phyloP scores from a whole-genome alignment of 371 early-diverging fungal genomes.

The Syncephalastrum monosporum region DNA sequence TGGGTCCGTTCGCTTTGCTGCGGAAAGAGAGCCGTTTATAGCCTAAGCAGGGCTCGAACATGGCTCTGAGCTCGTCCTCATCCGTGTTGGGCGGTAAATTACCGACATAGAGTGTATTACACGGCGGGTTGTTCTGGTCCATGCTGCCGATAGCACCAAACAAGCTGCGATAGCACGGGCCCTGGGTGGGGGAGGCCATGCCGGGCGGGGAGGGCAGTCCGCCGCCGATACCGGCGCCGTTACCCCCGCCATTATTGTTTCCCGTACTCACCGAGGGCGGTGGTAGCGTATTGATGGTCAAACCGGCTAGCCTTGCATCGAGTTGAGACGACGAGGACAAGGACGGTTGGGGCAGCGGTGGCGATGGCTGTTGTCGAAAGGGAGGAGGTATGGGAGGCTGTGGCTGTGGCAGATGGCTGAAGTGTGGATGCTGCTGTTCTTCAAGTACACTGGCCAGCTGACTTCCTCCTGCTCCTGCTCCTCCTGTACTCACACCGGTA shows the following conservation, averaged over 20 bases:
- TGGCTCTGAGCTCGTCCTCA: constrained; percentile 79
- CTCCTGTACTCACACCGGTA: not conserved
- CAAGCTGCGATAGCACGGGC: constrained; percentile 8
- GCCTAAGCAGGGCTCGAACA: constrained; percentile 77
- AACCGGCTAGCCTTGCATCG: constrained; percentile 10
- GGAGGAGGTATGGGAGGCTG: constrained; percentile 8
- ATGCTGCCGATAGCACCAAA: constrained; percentile 20
- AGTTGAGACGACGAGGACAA: constrained; percentile 10
- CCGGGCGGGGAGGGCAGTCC: constrained; percentile 13
- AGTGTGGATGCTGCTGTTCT: not conserved
- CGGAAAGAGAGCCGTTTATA: constrained; percentile 87
- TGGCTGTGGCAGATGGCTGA: not conserved
- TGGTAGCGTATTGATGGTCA: constrained; percentile 14
- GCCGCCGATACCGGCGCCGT: constrained; percentile 2
- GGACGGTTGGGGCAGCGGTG: constrained; percentile 11
- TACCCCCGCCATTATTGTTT: not conserved
- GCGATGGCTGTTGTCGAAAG: constrained; percentile 9
- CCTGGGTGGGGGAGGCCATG: constrained; percentile 12
- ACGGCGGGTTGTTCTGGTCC: constrained; percentile 94
- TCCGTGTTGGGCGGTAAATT: constrained; percentile 81
- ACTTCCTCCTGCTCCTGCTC: no score
- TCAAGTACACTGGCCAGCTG: not conserved
- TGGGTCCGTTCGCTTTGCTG: constrained; percentile 78
- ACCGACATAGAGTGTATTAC: constrained; percentile 97
- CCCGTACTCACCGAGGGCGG: not conserved